Base-by-base conservation (phyloP, 805 yeast genomes). In the Zygosaccharomyces rouxii region DNA sequence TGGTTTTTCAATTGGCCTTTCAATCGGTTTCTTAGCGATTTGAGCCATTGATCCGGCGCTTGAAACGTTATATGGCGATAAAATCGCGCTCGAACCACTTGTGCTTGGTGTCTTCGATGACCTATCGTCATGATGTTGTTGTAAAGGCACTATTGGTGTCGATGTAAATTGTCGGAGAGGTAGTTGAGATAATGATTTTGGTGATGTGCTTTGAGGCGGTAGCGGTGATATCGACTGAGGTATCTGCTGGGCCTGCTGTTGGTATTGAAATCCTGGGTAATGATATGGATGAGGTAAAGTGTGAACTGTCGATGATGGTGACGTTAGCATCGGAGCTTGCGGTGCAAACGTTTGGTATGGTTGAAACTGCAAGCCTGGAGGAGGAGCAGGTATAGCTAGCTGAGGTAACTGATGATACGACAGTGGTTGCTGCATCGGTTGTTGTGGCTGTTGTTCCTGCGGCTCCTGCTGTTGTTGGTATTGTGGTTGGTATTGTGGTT, bases 261-360 rank as follows among this genome's bases (percentile, higher is more conserved):
- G 28, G 28, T 25, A 25, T 26, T 54, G 54, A 35, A 51, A 51
- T 14, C 54, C 54, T 11, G 54, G 54, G 22, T 48, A 51, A 38
- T 51, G 54, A 26, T 51, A 51, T 22, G 39, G 46, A 4, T 42
- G 46, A 11, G 46, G 46, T 11, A 35, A 42, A 26, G 31, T n/a
- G 21, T 22, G 33, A 5, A 14, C 21, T 13, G 21, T 21, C 18
- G 35, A 16, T 5, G 31, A 35, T 16, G 31, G 33, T 6, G 31
- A 9, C 25, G 41, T 16, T 16, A 29, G 26, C 33, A 28, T 23
- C 26, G 47, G n/a, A 38, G 44, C n/a, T 10, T 40, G 41, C 11
- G 40, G 9, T 10, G 29, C n/a, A 19, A 38, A 23, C n/a, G 37
- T 7, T 5, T 19, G 21, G 19, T 33, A 33, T 7, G 37, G 4